Evolutionary conservation across 768 basidiomycete genomes (phyloP).

Genomic region (Gelatoporia subvermispora): DNA sequence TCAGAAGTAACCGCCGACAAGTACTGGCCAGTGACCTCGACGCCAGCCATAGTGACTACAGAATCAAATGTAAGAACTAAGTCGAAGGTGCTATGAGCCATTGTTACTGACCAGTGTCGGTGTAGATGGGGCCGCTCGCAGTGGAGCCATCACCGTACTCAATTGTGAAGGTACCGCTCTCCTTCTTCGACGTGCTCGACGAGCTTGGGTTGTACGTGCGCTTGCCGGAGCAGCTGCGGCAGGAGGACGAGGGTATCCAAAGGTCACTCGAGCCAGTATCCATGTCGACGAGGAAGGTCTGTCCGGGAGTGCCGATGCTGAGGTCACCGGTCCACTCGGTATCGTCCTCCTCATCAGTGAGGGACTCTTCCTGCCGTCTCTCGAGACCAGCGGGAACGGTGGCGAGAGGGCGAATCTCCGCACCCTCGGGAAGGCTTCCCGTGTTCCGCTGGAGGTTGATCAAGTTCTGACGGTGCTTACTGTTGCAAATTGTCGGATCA

Average conservation of each 20-base stretch:
- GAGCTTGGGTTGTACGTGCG: conserved; percentile 13
- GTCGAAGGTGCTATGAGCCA: too few relatives aligned
- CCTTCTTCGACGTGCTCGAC: conserved; percentile 18
- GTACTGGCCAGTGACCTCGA: conserved; percentile 13
- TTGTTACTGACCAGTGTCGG: conserved; percentile 26
- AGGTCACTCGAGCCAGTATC: conserved; percentile 23
- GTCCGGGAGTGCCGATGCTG: conserved; percentile 8
- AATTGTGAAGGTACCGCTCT: conserved; percentile 23
- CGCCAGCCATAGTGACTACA: conserved; percentile 22
- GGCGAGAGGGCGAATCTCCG: conserved; percentile 1
- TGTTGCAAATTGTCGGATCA: not conserved
- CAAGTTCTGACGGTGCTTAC: conserved; percentile 20
- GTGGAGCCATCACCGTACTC: conserved; percentile 31
- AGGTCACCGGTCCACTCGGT: conserved; percentile 8
- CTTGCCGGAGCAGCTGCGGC: conserved; percentile 13
- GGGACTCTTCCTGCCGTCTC: conserved; percentile 5
- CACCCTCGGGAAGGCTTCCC: not conserved
- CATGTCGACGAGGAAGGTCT: conserved; percentile 13
- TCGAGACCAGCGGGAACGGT: not conserved
- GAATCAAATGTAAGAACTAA: not conserved
- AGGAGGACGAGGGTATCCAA: conserved; percentile 17
- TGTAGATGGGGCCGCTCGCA: conserved; percentile 24
- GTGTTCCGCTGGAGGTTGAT: conserved; percentile 10
- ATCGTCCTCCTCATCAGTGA: conserved; percentile 4
- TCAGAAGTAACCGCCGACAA: conserved; percentile 10